phyloP scores from a whole-genome alignment of 2,329 filamentous ascomycete genomes.

The Venturia aucupariae region DNA sequence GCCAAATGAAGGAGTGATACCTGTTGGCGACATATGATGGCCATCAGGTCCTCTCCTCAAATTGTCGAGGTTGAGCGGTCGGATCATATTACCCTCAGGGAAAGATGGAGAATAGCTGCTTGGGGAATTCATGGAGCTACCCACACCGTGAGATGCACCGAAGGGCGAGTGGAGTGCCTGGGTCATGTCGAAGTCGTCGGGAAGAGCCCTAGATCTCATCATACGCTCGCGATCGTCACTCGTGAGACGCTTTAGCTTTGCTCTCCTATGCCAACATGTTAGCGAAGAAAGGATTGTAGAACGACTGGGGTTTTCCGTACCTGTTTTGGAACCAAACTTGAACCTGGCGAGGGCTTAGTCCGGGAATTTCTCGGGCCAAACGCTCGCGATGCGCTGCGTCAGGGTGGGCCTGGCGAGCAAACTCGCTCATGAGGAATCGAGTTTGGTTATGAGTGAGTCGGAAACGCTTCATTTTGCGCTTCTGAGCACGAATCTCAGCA shows the following conservation, averaged over 20 bases:
- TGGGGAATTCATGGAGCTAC: conserved; percentile 40
- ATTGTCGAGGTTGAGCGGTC: conserved; percentile 59
- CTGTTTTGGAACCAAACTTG: conserved; percentile 99
- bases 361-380: conserved; percentile 81
- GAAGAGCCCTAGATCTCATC: conserved; percentile 50
- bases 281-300: conserved; percentile 14
- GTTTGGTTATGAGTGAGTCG: conserved; percentile 92
- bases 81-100: conserved; percentile 51
- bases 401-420: conserved; percentile 86
- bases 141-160: conserved; percentile 32
- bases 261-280: conserved; percentile 36
- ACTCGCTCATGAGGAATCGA: conserved; percentile 95
- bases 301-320: conserved; percentile 42
- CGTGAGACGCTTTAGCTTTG: conserved; percentile 52
- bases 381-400: conserved; percentile 85
- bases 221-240: conserved; percentile 53
- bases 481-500: conserved; percentile 39
- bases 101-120: conserved; percentile 31
- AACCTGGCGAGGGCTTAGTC: conserved; percentile 82
- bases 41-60: conserved; percentile 54
- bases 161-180: conserved; percentile 50
- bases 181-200: conserved; percentile 51
- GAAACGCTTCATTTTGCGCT: conserved; percentile 63
- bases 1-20: conserved; percentile 58
- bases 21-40: conserved; percentile 58